These are phyloP conservation scores for Triticum dicoccoides DNA, from an alignment of 176 grass and related monocot species.

Conservation along the genomic window DNA sequence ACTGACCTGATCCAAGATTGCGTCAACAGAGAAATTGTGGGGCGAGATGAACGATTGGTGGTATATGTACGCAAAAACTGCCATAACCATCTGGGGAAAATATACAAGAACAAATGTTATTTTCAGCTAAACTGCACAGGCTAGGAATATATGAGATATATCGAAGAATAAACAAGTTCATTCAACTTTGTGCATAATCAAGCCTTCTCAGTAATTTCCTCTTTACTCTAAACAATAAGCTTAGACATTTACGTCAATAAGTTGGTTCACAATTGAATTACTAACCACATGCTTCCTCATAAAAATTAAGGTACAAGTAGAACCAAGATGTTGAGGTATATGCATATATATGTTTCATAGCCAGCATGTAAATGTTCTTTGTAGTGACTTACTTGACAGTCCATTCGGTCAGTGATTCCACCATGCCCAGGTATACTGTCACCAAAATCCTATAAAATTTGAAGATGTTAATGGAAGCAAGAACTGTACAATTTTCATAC, in stretches of 20 bases:
- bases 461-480: conserved; percentile 18
- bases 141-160: not conserved
- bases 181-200: not conserved
- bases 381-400: conserved; percentile 83
- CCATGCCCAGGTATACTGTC: conserved; percentile 99
- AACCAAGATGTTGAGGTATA: not conserved
- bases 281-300: not conserved
- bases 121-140: not conserved
- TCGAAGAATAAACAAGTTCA: not conserved
- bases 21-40: conserved; percentile 76
- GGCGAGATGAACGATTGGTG: conserved; percentile 91
- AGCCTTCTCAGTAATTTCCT: not conserved
- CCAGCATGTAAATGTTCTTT: not conserved
- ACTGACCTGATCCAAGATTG: conserved; percentile 85
- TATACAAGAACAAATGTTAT: not conserved
- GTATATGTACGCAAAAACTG: conserved; percentile 99
- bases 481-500: not conserved
- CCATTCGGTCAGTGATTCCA: conserved; percentile 98
- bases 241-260: not conserved
- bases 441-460: conserved; percentile 80
- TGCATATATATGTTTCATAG: conserved; percentile 7
- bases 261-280: not conserved
- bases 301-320: not conserved
- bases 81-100: conserved; percentile 94
- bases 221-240: not conserved